phyloP scores from a whole-genome alignment of 1,284 basidiomycete genomes.

The Flammula alnicola region DNA sequence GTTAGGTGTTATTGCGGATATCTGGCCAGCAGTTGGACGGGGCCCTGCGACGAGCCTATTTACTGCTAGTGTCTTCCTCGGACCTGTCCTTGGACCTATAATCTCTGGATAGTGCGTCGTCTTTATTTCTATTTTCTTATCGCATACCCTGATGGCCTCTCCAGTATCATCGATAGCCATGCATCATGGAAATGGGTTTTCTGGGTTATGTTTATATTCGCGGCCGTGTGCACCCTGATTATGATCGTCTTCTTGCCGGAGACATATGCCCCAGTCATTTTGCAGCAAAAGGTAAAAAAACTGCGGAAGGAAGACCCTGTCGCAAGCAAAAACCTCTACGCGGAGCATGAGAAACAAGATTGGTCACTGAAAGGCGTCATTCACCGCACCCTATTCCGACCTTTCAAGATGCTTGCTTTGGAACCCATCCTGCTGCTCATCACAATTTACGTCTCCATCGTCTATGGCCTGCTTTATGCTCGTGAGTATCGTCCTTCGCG shows the following conservation, averaged over 20 bases:
- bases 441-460: conserved; percentile 70
- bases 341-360: conserved; percentile 67
- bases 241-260: conserved; percentile 55
- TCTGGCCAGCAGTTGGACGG: conserved; percentile 64
- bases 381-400: conserved; percentile 60
- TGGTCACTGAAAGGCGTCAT: conserved; percentile 56
- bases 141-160: conserved; percentile 31
- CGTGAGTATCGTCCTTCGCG: conserved; percentile 39
- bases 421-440: conserved; percentile 73
- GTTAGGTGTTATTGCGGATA: conserved; percentile 63
- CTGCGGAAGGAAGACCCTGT: conserved; percentile 53
- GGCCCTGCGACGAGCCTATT: conserved; percentile 66
- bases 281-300: conserved; percentile 48
- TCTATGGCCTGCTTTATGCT: conserved; percentile 69
- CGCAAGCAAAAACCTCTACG: conserved; percentile 50
- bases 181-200: conserved; percentile 67
- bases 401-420: conserved; percentile 66
- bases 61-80: conserved; percentile 65
- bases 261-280: conserved; percentile 61
- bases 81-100: conserved; percentile 68
- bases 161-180: conserved; percentile 45
- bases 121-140: conserved; percentile 15
- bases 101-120: conserved; percentile 54
- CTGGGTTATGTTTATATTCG: conserved; percentile 70
- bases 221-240: conserved; percentile 50